A percentile compares a stretch with the other conserved stretches of the same genome.
Evolutionary conservation across 345 rosid genomes (phyloP).

Genomic region (Citropsis articulata): DNA sequence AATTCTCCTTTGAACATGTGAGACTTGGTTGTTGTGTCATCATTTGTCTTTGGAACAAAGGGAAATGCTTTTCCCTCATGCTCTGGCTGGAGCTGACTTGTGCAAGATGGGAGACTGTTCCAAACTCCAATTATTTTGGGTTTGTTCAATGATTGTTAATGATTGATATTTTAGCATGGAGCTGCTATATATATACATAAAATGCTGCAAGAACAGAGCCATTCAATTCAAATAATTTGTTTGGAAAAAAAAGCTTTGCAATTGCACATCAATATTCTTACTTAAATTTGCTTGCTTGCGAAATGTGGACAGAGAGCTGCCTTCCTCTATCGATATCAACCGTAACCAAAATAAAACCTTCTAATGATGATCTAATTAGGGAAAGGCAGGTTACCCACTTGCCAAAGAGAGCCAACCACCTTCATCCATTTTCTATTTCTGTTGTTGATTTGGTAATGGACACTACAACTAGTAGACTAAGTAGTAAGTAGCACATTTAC

Average conservation of each 20-base stretch:
- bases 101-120: neutral
- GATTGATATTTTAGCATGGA: slow-evolving; percentile 3
- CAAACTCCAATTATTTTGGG: neutral
- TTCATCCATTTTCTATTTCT: neutral
- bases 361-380: neutral
- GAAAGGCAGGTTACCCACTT: neutral
- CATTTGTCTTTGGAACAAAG: neutral
- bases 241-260: neutral
- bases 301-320: neutral
- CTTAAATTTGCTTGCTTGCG: neutral
- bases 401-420: slow-evolving; percentile 7
- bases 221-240: neutral
- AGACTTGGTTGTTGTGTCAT: neutral
- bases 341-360: neutral
- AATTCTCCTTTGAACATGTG: neutral
- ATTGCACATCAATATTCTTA: neutral
- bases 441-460: neutral
- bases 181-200: neutral
- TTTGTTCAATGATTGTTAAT: neutral
- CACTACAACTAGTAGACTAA: neutral
- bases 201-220: neutral
- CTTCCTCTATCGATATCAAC: neutral
- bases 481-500: too few relatives aligned
- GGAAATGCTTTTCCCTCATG: neutral
- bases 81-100: neutral